phyloP scores from a whole-genome alignment of 345 rosid genomes.

The Schrenkiella parvula region DNA sequence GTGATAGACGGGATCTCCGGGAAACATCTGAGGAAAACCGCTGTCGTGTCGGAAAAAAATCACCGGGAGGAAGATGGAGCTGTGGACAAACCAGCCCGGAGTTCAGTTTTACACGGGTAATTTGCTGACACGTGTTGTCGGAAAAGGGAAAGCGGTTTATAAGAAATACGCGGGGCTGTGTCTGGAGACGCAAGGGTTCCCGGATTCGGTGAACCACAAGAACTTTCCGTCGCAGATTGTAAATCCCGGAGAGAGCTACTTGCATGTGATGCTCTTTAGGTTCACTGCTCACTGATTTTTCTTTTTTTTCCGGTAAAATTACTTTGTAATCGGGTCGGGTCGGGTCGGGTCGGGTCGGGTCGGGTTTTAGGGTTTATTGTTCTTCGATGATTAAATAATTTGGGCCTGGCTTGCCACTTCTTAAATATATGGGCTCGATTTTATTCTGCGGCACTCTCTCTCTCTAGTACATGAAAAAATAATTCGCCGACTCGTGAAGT shows the following conservation, averaged over 20 bases:
- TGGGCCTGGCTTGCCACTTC: too few relatives aligned
- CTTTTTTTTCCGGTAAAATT: not conserved
- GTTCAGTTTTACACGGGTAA: slow-evolving; percentile 74
- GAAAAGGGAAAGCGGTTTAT: slow-evolving; percentile 59
- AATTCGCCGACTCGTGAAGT: too few relatives aligned
- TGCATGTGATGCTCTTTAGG: slow-evolving; percentile 63
- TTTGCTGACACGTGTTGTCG: slow-evolving; percentile 38
- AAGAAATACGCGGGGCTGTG: slow-evolving; percentile 47
- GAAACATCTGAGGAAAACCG: slow-evolving; percentile 45
- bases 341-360: not conserved
- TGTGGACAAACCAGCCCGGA: slow-evolving; percentile 63
- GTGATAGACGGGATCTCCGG: slow-evolving; percentile 36
- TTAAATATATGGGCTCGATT: too few relatives aligned
- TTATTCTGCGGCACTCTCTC: too few relatives aligned
- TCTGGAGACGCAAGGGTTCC: slow-evolving; percentile 85
- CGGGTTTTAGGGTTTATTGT: not conserved
- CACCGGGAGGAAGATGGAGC: slow-evolving; percentile 75
- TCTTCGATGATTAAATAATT: not conserved
- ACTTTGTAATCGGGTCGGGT: not conserved
- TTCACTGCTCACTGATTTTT: slow-evolving; percentile 46
- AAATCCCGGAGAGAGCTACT: slow-evolving; percentile 46
- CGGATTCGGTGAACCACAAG: slow-evolving; percentile 69
- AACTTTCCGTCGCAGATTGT: slow-evolving; percentile 80
- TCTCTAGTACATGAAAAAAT: too few relatives aligned
- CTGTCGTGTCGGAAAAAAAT: slow-evolving; percentile 46